Evolutionary conservation across 345 rosid genomes (phyloP).

Genomic region (Syzygium aromaticum): DNA sequence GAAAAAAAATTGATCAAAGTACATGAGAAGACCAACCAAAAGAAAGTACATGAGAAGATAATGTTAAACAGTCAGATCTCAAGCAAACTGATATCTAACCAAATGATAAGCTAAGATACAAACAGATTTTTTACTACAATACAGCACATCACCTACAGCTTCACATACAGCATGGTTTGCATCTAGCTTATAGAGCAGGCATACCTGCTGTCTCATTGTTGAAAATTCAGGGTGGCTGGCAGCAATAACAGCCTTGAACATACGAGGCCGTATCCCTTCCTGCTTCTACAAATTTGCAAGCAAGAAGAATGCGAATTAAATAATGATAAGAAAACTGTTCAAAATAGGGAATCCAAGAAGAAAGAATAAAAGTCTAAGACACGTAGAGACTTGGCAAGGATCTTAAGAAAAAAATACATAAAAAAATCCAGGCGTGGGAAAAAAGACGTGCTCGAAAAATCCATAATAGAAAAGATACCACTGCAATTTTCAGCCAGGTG

Average conservation of each 20-base stretch:
- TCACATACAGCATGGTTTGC: neutral
- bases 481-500: neutral
- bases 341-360: neutral
- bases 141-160: neutral
- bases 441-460: neutral
- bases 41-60: neutral
- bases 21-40: neutral
- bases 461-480: neutral
- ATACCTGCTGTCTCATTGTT: constrained; percentile 95
- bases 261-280: constrained; percentile 93
- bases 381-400: neutral
- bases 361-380: neutral
- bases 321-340: neutral
- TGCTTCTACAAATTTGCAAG: constrained; percentile 47
- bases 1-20: neutral
- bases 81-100: neutral
- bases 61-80: neutral
- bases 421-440: neutral
- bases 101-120: neutral
- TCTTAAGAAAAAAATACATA: neutral
- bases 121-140: neutral
- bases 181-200: neutral
- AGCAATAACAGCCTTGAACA: constrained; percentile 94
- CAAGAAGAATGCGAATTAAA: neutral
- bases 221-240: constrained; percentile 95